Conservation (phyloP, 805 yeast species). For the Candida patagonica region DNA sequence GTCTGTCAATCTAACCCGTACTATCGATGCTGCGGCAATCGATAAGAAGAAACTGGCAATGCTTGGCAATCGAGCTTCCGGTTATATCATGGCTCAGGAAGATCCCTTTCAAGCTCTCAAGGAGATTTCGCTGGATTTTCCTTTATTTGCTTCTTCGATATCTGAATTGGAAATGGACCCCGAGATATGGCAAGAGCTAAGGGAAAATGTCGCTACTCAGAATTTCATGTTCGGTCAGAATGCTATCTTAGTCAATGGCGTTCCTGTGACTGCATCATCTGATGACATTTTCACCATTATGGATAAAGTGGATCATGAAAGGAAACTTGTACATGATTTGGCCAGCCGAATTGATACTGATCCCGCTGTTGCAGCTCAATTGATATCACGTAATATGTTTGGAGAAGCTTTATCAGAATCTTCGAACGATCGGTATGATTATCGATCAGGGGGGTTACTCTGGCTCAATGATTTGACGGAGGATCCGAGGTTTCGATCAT, state of each 20-base stretch:
- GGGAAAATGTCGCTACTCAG: constrained; percentile 15
- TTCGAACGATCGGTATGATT: constrained; percentile 26
- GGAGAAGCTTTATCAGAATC: constrained; percentile 9
- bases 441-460: constrained; percentile 36
- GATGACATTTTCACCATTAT: constrained; percentile 26
- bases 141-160: constrained; percentile 39
- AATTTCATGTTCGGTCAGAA: constrained; percentile 22
- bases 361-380: constrained; percentile 11
- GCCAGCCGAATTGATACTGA: constrained; percentile 4
- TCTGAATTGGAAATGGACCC: constrained; percentile 18
- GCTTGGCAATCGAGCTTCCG: constrained; percentile 26
- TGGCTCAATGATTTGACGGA: constrained; percentile 71
- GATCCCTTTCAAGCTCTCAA: constrained; percentile 33
- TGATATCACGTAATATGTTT: constrained; percentile 25
- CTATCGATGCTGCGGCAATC: constrained; percentile 18
- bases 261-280: constrained; percentile 37
- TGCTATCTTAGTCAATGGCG: constrained; percentile 58
- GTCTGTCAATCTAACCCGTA: constrained; percentile 16
- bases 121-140: constrained; percentile 42
- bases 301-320: constrained; percentile 33
- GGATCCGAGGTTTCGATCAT: constrained; percentile 45
- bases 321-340: constrained; percentile 18
- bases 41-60: constrained; percentile 19
- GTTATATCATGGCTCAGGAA: constrained; percentile 27
- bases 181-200: constrained; percentile 17